A percentile compares a stretch with the other conserved stretches of the same genome.
phyloP scores from a whole-genome alignment of 2,329 filamentous ascomycete genomes.

The Esteya vermicola region DNA sequence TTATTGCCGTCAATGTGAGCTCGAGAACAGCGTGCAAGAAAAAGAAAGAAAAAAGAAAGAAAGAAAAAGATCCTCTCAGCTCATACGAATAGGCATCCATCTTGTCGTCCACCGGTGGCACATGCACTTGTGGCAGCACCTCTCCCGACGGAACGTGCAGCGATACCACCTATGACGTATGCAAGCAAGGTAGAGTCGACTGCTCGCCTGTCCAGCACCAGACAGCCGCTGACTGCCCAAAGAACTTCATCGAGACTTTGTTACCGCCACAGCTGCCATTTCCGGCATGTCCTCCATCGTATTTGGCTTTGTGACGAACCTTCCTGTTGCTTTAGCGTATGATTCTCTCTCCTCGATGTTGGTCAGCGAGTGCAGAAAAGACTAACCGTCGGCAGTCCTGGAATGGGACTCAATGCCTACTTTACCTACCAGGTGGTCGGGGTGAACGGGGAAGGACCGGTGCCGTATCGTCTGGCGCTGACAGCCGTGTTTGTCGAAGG shows the following conservation, averaged over 20 bases:
- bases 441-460: conserved; percentile 37
- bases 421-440: conserved; percentile 55
- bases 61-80: too few species aligned
- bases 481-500: conserved; percentile 52
- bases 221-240: neutral
- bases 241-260: conserved; percentile 60
- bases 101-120: conserved; percentile 61
- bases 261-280: conserved; percentile 73
- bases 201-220: neutral
- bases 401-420: conserved; percentile 55
- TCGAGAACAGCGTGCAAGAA: neutral
- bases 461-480: conserved; percentile 45
- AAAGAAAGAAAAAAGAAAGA: too few species aligned
- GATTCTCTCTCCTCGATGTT: conserved; percentile 11
- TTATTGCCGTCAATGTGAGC: conserved; percentile 57
- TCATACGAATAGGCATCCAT: conserved; percentile 59
- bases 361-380: too few species aligned
- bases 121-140: conserved; percentile 44
- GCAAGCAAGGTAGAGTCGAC: neutral
- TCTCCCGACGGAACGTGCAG: conserved; percentile 12
- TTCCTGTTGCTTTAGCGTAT: conserved; percentile 64
- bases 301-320: conserved; percentile 70
- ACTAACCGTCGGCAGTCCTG: conserved; percentile 29
- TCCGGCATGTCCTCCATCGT: conserved; percentile 59
- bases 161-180: conserved; percentile 11